A percentile compares a stretch with the other conserved stretches of the same genome.
These are phyloP conservation scores for Zizania latifolia DNA, from an alignment of 176 grass and related monocot species.

Conservation along the genomic window DNA sequence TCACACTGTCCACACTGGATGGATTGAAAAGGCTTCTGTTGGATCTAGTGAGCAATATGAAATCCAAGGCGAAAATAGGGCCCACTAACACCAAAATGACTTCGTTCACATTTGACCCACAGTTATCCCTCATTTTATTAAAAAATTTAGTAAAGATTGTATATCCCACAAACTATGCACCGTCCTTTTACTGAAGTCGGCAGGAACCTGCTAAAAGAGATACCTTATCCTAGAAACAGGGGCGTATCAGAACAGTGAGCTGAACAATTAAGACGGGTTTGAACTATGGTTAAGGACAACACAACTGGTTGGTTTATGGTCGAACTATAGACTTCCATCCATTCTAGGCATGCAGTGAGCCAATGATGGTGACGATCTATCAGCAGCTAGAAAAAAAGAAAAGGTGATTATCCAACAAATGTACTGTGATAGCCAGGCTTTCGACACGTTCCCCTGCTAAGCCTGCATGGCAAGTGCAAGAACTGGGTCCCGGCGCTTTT, in stretches of 20 bases:
- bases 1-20: conserved; percentile 17
- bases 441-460: conserved; percentile 43
- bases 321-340: background rate
- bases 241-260: conserved; percentile 4
- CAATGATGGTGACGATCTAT: conserved; percentile 36
- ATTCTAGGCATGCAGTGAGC: background rate
- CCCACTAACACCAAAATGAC: conserved; percentile 10
- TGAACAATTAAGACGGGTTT: conserved; percentile 4
- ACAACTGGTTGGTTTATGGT: conserved; percentile 3
- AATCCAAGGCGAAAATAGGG: background rate
- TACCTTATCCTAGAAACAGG: background rate
- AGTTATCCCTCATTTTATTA: background rate
- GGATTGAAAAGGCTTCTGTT: conserved; percentile 30
- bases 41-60: conserved; percentile 15
- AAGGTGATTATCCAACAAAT: conserved; percentile 22
- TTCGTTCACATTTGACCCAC: conserved; percentile 13
- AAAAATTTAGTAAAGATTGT: background rate
- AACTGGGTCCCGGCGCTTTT: conserved; percentile 33
- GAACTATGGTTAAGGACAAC: background rate
- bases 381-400: conserved; percentile 28
- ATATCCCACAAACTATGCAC: background rate
- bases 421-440: conserved; percentile 22
- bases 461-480: conserved; percentile 31
- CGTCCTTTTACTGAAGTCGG: conserved; percentile 3
- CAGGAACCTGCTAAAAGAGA: conserved; percentile 2